phyloP scores from a whole-genome alignment of 495 filamentous ascomycete genomes.

The Tuber indicum region DNA sequence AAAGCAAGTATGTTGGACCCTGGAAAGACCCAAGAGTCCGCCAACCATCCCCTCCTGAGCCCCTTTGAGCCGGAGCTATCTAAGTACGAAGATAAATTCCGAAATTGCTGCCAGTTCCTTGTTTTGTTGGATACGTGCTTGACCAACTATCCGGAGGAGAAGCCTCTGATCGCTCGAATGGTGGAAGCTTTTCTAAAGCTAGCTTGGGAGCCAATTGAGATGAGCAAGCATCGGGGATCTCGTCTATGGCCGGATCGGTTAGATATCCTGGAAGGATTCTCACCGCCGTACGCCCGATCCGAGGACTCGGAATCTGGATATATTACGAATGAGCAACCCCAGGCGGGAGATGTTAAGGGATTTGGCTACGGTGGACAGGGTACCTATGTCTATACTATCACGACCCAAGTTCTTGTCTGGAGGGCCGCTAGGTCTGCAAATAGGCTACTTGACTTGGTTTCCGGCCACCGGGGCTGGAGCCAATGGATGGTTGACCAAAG shows the following conservation, averaged over 20 bases:
- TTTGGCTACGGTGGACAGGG: background rate
- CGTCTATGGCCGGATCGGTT: background rate
- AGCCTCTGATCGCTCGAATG: background rate
- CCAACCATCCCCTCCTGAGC: background rate
- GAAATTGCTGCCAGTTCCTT: constrained; percentile 3
- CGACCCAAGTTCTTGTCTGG: background rate
- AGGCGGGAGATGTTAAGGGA: background rate
- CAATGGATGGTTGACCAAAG: background rate
- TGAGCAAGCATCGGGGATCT: background rate
- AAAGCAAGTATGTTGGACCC: too few species aligned
- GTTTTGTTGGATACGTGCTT: background rate
- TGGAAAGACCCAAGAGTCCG: background rate
- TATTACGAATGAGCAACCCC: too few species aligned
- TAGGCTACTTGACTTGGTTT: background rate
- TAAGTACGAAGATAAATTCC: background rate
- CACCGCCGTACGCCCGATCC: background rate
- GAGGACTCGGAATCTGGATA: background rate
- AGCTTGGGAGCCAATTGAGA: constrained; percentile 1
- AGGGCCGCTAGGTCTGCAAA: background rate
- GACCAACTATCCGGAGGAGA: background rate
- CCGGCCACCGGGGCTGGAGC: background rate
- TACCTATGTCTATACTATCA: background rate
- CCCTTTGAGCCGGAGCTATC: background rate
- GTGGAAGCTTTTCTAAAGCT: background rate
- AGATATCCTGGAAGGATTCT: background rate